Percentiles rank a stretch among this genome's conserved stretches.
phyloP scores from a whole-genome alignment of 2,329 filamentous ascomycete species.

The Diplodia seriata region DNA sequence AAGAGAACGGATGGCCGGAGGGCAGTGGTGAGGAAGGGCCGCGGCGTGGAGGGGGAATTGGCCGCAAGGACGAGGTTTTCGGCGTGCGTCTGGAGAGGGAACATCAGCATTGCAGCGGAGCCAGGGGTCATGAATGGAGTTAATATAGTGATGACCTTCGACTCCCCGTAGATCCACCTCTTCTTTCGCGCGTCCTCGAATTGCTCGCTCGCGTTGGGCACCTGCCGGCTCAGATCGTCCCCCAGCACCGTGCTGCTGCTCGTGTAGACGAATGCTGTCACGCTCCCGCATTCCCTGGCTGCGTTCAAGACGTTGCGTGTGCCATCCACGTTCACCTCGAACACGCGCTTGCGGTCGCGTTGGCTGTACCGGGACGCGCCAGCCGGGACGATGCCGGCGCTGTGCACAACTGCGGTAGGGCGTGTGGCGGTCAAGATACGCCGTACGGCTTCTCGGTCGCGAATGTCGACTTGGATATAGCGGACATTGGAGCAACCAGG shows the following conservation, averaged over 20 bases:
- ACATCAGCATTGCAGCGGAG: conserved; percentile 35
- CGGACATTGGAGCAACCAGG: conserved; percentile 39
- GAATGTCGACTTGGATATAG: conserved; percentile 52
- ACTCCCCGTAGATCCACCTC: conserved; percentile 81
- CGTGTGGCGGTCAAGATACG: conserved; percentile 65
- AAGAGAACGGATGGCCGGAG: conserved; percentile 84
- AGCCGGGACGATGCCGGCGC: conserved; percentile 64
- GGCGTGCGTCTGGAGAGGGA: conserved; percentile 67
- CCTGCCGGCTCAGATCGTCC: conserved; percentile 75
- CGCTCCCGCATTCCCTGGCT: conserved; percentile 67
- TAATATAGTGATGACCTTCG: conserved; percentile 60
- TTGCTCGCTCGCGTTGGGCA: conserved; percentile 81
- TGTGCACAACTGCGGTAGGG: conserved; percentile 89
- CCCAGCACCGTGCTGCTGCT: conserved; percentile 86
- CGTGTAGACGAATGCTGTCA: conserved; percentile 87
- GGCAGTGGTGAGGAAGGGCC: conserved; percentile 59
- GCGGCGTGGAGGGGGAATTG: conserved; percentile 59
- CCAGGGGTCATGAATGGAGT: neutral
- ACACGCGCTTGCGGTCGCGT: conserved; percentile 64
- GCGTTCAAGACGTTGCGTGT: conserved; percentile 80
- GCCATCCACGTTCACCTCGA: conserved; percentile 86
- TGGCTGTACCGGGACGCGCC: conserved; percentile 50
- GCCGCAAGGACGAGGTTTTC: conserved; percentile 81
- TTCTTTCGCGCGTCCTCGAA: conserved; percentile 75
- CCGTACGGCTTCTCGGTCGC: conserved; percentile 44